phyloP scores from a whole-genome alignment of 192 early-diverging fungal species.

The Cladochytrium replicatum region DNA sequence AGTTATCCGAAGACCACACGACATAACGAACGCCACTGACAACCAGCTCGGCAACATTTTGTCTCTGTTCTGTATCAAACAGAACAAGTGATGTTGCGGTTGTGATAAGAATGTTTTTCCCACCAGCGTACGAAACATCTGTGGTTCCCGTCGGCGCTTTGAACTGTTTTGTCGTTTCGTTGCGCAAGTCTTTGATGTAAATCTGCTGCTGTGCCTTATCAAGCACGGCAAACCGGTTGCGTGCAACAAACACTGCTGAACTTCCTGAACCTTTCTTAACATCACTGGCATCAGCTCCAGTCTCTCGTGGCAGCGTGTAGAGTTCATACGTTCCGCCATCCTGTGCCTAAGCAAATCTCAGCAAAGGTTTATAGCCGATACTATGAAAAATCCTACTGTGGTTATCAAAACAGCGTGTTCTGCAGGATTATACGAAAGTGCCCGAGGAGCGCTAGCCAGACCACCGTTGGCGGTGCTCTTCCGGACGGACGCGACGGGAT shows the following conservation, averaged over 20 bases:
- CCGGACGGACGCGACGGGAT: constrained; percentile 68
- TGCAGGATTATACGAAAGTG: constrained; percentile 92
- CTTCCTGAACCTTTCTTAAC: constrained; percentile 70
- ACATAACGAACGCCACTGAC: constrained; percentile 87
- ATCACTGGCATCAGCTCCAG: constrained; percentile 57
- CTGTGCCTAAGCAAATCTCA: constrained; percentile 33
- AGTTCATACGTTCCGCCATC: constrained; percentile 92
- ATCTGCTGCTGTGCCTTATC: constrained; percentile 80
- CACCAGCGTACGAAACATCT: constrained; percentile 83
- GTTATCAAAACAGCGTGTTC: constrained; percentile 84
- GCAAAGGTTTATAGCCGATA: background rate
- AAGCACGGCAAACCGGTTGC: constrained; percentile 95
- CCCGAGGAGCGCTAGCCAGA: constrained; percentile 59
- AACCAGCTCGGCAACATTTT: constrained; percentile 63
- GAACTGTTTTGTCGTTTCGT: constrained; percentile 83
- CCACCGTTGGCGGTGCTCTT: constrained; percentile 48
- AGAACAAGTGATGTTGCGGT: constrained; percentile 81
- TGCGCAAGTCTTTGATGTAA: constrained; percentile 76
- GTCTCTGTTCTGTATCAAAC: constrained; percentile 81
- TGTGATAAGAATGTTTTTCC: constrained; percentile 74
- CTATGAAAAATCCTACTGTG: constrained; percentile 34
- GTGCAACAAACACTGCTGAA: constrained; percentile 85
- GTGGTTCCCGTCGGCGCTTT: constrained; percentile 65
- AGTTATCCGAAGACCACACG: constrained; percentile 85
- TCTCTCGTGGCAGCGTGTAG: constrained; percentile 71